These are phyloP conservation scores for Trematosphaeria pertusa DNA, from an alignment of 2,329 filamentous ascomycete species.

Conservation along the genomic window DNA sequence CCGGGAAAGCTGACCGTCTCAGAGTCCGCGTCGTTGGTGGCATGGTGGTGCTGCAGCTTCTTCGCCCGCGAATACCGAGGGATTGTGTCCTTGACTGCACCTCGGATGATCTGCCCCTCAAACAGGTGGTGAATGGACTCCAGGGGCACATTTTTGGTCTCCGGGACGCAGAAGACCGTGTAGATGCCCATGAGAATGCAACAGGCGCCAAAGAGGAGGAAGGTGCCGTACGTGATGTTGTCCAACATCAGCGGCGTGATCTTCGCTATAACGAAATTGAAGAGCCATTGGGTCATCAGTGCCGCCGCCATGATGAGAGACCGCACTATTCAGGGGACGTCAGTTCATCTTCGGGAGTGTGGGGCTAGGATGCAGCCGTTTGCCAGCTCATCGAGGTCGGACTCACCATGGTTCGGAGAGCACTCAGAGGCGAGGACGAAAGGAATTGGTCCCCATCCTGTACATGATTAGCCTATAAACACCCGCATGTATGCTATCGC, in stretches of 20 bases:
- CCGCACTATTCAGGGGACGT: slow-evolving; percentile 33
- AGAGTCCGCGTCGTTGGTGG: slow-evolving; percentile 37
- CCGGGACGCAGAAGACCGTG: slow-evolving; percentile 51
- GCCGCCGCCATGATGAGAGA: slow-evolving; percentile 53
- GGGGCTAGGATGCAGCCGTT: neutral
- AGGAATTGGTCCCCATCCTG: slow-evolving; percentile 54
- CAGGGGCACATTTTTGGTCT: slow-evolving; percentile 53
- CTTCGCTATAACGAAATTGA: slow-evolving; percentile 48
- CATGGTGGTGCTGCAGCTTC: slow-evolving; percentile 39
- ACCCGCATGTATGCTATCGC: neutral
- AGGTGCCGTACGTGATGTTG: slow-evolving; percentile 53
- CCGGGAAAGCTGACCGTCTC: slow-evolving; percentile 24
- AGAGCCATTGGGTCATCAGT: slow-evolving; percentile 56
- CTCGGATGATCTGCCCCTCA: slow-evolving; percentile 51
- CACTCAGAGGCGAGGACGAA: slow-evolving; percentile 54
- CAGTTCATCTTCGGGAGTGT: slow-evolving; percentile 9
- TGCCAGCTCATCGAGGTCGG: neutral
- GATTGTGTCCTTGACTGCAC: slow-evolving; percentile 48
- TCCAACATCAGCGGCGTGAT: slow-evolving; percentile 53
- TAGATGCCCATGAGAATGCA: slow-evolving; percentile 54
- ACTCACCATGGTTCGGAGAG: slow-evolving; percentile 45
- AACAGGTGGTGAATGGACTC: slow-evolving; percentile 53
- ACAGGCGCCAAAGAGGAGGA: slow-evolving; percentile 50
- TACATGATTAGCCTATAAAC: slow-evolving; percentile 14
- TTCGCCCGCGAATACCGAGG: slow-evolving; percentile 47